These are phyloP conservation scores for Geotrichum europaeum DNA, from an alignment of 1,139 yeast species.

Conservation along the genomic window DNA sequence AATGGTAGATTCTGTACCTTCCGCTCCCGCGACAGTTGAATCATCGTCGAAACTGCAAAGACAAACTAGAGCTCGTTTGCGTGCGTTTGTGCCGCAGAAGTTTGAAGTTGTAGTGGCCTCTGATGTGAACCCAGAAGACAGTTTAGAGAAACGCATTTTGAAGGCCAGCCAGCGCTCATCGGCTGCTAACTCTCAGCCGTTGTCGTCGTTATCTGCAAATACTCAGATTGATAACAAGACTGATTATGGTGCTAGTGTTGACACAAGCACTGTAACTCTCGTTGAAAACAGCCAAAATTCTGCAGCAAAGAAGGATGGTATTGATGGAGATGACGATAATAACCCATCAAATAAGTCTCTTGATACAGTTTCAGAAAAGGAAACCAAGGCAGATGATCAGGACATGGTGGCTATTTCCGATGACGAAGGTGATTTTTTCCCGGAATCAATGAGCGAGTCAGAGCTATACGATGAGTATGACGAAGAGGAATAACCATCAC, in stretches of 20 bases:
- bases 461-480: slow-evolving; percentile 22
- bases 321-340: background rate
- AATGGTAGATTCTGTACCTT: background rate
- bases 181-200: background rate
- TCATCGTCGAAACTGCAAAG: background rate
- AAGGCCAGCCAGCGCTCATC: background rate
- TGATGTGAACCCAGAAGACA: background rate
- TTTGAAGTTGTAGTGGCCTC: slow-evolving; percentile 2
- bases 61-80: background rate
- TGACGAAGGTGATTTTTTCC: slow-evolving; percentile 24
- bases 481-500: background rate
- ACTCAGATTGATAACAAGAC: background rate
- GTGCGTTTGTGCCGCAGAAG: background rate
- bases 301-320: background rate
- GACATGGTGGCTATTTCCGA: background rate
- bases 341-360: background rate
- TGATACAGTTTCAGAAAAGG: background rate
- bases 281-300: background rate
- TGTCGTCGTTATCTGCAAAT: background rate
- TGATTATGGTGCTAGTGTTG: background rate
- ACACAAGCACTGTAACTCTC: background rate
- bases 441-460: slow-evolving; percentile 30
- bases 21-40: background rate
- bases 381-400: background rate
- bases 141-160: background rate